phyloP scores from a whole-genome alignment of 257 asterid genomes.

The Thymus quinquecostatus region DNA sequence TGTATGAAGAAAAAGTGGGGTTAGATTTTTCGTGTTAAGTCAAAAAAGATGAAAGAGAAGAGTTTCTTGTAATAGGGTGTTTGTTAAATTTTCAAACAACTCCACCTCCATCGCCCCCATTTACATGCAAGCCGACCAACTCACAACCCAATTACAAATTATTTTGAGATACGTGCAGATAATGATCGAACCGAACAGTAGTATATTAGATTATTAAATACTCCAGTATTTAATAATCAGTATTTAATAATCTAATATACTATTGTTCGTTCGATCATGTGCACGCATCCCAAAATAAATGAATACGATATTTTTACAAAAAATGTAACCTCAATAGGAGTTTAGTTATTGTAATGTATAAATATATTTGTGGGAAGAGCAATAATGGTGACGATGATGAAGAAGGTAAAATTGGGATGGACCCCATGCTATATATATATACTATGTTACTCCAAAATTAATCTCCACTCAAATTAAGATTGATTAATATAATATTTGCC shows the following conservation, averaged over 20 bases:
- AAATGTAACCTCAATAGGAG: too few relatives aligned
- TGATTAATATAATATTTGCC: slow-evolving; percentile 34
- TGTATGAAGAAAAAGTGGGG: background rate
- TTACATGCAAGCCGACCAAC: background rate
- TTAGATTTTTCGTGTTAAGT: slow-evolving; percentile 26
- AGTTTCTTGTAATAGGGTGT: slow-evolving; percentile 22
- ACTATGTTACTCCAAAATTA: background rate
- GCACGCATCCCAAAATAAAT: too few relatives aligned
- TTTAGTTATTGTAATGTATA: too few relatives aligned
- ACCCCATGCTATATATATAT: background rate
- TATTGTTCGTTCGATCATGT: too few relatives aligned
- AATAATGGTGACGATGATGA: background rate
- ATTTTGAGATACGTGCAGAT: too few relatives aligned
- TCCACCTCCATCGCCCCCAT: background rate
- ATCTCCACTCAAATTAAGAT: slow-evolving; percentile 29
- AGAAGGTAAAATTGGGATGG: slow-evolving; percentile 15
- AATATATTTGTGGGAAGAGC: background rate
- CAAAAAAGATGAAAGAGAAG: slow-evolving; percentile 7
- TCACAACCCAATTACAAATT: too few relatives aligned
- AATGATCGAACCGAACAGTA: too few relatives aligned
- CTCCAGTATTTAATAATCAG: too few relatives aligned
- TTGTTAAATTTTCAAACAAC: background rate
- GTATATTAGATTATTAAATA: too few relatives aligned
- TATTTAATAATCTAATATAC: too few relatives aligned
- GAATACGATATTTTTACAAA: too few relatives aligned